Evolutionary conservation across 768 basidiomycete genomes (phyloP).

Genomic region (Boletus vermiculosoides): DNA sequence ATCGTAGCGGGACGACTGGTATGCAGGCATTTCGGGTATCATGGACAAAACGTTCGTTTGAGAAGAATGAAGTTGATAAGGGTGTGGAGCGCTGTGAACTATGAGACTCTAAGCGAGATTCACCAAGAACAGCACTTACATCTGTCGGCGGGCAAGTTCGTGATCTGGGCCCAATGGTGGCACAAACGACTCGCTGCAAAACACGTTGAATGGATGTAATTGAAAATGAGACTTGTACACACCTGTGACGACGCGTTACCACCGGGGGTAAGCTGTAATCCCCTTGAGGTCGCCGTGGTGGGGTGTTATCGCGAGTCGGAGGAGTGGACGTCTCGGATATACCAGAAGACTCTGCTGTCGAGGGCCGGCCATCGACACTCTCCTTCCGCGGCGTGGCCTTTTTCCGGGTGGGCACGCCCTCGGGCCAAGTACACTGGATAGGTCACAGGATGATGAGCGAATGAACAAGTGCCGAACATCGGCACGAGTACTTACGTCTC

Average conservation of each 20-base stretch:
- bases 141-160: conserved; percentile 44
- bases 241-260: conserved; percentile 44
- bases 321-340: conserved; percentile 72
- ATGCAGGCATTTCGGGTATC: conserved; percentile 58
- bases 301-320: conserved; percentile 64
- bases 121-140: conserved; percentile 37
- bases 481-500: conserved; percentile 54
- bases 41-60: conserved; percentile 49
- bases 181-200: conserved; percentile 44
- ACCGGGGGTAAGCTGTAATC: conserved; percentile 40
- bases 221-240: not conserved
- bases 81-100: conserved; percentile 39
- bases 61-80: conserved; percentile 43
- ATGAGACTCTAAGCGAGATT: conserved; percentile 13
- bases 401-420: conserved; percentile 70
- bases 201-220: conserved; percentile 4
- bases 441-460: conserved; percentile 10
- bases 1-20: conserved; percentile 55
- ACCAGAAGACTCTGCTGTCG: conserved; percentile 74
- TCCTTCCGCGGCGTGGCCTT: conserved; percentile 60
- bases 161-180: conserved; percentile 44
- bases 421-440: conserved; percentile 83
- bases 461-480: conserved; percentile 13
- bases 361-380: conserved; percentile 60
- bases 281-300: conserved; percentile 50